These are phyloP conservation scores for Fusarium sp. DNA, from an alignment of 2,329 filamentous ascomycete genomes.

Conservation along the genomic window DNA sequence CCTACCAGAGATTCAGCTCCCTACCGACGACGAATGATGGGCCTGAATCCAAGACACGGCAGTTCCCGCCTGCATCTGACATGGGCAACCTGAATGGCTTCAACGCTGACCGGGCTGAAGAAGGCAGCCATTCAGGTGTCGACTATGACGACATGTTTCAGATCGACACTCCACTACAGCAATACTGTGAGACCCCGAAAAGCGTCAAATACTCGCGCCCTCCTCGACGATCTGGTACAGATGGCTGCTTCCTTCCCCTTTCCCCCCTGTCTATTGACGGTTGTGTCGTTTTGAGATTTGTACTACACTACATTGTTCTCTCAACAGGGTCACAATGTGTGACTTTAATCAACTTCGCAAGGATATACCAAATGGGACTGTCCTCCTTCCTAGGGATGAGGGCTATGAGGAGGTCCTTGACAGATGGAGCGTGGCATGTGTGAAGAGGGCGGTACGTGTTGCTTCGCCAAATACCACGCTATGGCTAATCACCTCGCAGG, in stretches of 20 bases:
- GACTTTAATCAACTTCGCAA: conserved; percentile 30
- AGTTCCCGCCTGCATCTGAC: conserved; percentile 3
- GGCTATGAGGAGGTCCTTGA: conserved; percentile 46
- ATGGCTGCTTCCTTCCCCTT: neutral
- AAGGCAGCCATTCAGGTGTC: conserved; percentile 7
- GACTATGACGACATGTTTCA: conserved; percentile 40
- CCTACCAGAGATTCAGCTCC: conserved; percentile 33
- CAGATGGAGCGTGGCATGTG: conserved; percentile 49
- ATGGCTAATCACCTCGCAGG: conserved; percentile 39
- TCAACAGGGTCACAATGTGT: conserved; percentile 20
- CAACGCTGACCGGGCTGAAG: neutral
- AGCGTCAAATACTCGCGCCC: conserved; percentile 22
- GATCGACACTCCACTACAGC: conserved; percentile 9
- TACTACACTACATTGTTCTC: neutral
- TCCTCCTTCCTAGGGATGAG: conserved; percentile 45
- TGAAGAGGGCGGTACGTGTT: conserved; percentile 46
- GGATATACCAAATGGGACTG: conserved; percentile 26
- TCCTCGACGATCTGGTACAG: neutral
- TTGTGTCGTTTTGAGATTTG: neutral
- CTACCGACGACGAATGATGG: conserved; percentile 19
- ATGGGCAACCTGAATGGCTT: neutral
- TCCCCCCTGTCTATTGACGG: neutral
- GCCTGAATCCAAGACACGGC: neutral
- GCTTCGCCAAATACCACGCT: neutral
- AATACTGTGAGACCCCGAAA: conserved; percentile 22